These are phyloP conservation scores for Tuber magnatum DNA, from an alignment of 495 filamentous ascomycete genomes.

Conservation along the genomic window DNA sequence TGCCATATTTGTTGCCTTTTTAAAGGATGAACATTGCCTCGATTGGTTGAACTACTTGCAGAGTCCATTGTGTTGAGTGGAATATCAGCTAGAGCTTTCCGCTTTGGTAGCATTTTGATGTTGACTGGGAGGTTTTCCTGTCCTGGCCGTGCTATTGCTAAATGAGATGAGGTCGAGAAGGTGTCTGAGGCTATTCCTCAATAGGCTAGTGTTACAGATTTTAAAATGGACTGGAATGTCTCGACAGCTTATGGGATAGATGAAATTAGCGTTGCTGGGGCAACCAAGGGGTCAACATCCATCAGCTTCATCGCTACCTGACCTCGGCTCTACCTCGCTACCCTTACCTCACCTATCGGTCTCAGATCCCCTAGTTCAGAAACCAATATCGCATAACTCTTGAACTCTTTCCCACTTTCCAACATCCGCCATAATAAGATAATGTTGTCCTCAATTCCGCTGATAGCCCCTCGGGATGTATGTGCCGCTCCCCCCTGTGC, in stretches of 20 bases:
- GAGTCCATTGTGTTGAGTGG: too few species aligned
- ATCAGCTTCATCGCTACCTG: background rate
- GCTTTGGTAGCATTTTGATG: too few species aligned
- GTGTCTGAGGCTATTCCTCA: too few species aligned
- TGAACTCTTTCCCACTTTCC: background rate
- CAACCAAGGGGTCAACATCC: background rate
- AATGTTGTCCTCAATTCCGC: constrained; percentile 62
- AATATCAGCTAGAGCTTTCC: too few species aligned
- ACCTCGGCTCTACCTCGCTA: background rate
- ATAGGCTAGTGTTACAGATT: too few species aligned
- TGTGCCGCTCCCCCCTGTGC: constrained; percentile 33
- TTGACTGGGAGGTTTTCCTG: too few species aligned
- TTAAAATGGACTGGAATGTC: too few species aligned
- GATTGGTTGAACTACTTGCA: too few species aligned
- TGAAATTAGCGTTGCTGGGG: background rate
- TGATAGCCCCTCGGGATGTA: constrained; percentile 66
- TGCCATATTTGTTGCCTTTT: too few species aligned
- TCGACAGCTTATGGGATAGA: background rate
- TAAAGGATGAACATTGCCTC: too few species aligned
- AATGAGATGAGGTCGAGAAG: too few species aligned
- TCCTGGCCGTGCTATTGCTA: too few species aligned
- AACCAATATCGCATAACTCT: background rate
- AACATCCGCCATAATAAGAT: background rate
- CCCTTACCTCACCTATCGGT: background rate
- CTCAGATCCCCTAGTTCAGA: background rate